Base-by-base conservation (phyloP, 352 stramenopile genomes). In the Pythium utonaiense region DNA sequence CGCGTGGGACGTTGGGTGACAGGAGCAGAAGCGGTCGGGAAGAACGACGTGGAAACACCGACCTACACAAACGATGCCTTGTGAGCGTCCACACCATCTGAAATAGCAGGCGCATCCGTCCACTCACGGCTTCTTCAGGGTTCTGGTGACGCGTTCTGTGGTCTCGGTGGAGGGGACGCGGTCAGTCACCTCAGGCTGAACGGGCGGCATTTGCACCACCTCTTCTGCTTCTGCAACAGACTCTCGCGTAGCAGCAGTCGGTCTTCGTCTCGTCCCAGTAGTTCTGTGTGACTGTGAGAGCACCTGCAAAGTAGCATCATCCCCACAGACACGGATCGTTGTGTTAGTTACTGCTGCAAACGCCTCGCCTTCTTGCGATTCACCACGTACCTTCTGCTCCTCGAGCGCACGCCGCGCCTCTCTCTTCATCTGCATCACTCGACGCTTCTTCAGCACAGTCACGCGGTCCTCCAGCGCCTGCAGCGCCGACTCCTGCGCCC, bases 401-500 rank as follows among this genome's bases (percentile, higher is more conserved):
- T 61, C 44, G n/a, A 51, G 28, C 7, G 47, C 27, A 14, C 52
- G 53, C 45, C 42, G 47, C 21, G 53, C 48, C 10, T 59, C 34
- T 30, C 53, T 47, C 19, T 33, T 58, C 22, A 30, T 25, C 17
- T 49, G 22, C 9, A 36, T 34, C 16, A 45, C 3, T 6, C 44
- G 51, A 3, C 55, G 40, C 50, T 64, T 64, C 45, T 62, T 61
- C 21, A 60, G 50, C 44, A 48, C 25, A 10, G 33, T 51, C 25
- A 70, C 5, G 10, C 51, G 62, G 1, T 48, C 22, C 25, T 62
- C 51, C 5, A 70, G 42, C 8, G 10, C 10, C 16, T 53, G 12
- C 24, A 70, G 27, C 22, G 64, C 62, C 6, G 28, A 30, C 22
- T 65, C 42, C 47, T 70, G 62, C 27, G 50, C 41, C 42, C 52